A percentile compares a stretch with the other conserved stretches of the same genome.
Conservation (phyloP, 768 basidiomycete genomes). For the Suillus occidentalis region DNA sequence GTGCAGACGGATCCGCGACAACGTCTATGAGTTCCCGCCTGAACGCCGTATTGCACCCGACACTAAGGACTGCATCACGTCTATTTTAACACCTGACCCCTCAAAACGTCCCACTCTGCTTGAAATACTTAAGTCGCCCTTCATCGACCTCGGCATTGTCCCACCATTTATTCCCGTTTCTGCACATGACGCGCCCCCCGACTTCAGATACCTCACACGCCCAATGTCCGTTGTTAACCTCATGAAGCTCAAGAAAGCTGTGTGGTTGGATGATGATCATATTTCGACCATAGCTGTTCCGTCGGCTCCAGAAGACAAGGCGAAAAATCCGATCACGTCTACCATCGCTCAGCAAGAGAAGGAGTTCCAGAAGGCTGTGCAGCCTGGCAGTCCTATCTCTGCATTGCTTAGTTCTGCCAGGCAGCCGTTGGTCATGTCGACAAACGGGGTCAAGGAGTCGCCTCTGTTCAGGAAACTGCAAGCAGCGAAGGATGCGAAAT, state of each 20-base stretch:
- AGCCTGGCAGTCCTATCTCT: constrained; percentile 92
- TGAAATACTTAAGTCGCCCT: constrained; percentile 81
- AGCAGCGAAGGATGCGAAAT: constrained; percentile 49
- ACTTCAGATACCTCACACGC: constrained; percentile 68
- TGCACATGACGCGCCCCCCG: constrained; percentile 73
- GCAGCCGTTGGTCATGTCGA: constrained; percentile 79
- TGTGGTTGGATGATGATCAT: constrained; percentile 66
- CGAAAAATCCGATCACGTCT: constrained; percentile 47
- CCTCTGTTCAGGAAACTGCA: constrained; percentile 53
- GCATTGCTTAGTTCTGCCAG: constrained; percentile 86
- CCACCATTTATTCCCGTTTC: constrained; percentile 79
- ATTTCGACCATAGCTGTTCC: constrained; percentile 44
- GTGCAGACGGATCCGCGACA: constrained; percentile 84
- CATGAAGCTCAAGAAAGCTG: constrained; percentile 57
- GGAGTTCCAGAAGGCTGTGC: constrained; percentile 95
- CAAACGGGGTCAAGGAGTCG: constrained; percentile 37
- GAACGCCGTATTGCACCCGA: constrained; percentile 71
- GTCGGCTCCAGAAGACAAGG: constrained; percentile 28
- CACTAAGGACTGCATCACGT: constrained; percentile 73
- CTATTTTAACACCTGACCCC: constrained; percentile 86
- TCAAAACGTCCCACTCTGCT: constrained; percentile 78
- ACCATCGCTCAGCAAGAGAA: constrained; percentile 86
- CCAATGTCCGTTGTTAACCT: constrained; percentile 69
- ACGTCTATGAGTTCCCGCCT: constrained; percentile 88
- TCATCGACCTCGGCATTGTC: constrained; percentile 80